phyloP scores from a whole-genome alignment of 2,329 filamentous ascomycete genomes.

The Microascus cirrosus region DNA sequence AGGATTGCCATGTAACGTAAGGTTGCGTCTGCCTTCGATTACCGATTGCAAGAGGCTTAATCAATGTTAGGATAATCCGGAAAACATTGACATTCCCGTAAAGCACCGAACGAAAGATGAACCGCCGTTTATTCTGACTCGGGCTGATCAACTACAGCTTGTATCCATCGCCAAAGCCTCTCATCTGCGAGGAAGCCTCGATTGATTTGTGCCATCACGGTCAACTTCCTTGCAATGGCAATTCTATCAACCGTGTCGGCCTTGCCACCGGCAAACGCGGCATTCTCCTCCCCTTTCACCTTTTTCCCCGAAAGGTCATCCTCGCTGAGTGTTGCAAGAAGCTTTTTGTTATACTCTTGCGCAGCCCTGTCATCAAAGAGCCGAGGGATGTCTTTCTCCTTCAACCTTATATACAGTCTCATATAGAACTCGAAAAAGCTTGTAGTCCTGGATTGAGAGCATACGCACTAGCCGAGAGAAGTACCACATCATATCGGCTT shows the following conservation, averaged over 20 bases:
- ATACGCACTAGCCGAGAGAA: conserved; percentile 9
- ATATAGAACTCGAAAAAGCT: conserved; percentile 7
- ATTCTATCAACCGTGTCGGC: neutral
- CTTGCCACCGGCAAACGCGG: neutral
- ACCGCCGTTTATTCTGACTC: too few species aligned
- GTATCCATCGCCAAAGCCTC: neutral
- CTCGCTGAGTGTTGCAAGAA: conserved; percentile 6
- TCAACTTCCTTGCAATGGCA: neutral
- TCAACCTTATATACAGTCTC: conserved; percentile 5
- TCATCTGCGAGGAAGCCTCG: neutral
- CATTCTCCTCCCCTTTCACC: neutral
- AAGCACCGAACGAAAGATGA: too few species aligned
- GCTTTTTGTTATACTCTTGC: conserved; percentile 4
- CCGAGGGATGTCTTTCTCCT: neutral
- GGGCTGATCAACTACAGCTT: too few species aligned
- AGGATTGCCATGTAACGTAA: too few species aligned
- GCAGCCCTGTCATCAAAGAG: conserved; percentile 7
- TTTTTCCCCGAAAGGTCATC: conserved; percentile 8
- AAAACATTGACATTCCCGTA: too few species aligned
- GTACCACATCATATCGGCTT: conserved; percentile 8
- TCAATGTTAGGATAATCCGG: too few species aligned
- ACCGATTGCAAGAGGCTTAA: too few species aligned
- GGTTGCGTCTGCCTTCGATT: too few species aligned
- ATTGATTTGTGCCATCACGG: neutral
- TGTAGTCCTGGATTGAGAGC: conserved; percentile 10